Evolutionary conservation across 352 stramenopile species (phyloP), one percentile per base, ranked within the genome.

Genomic region (Pythium aphanidermatum): DNA sequence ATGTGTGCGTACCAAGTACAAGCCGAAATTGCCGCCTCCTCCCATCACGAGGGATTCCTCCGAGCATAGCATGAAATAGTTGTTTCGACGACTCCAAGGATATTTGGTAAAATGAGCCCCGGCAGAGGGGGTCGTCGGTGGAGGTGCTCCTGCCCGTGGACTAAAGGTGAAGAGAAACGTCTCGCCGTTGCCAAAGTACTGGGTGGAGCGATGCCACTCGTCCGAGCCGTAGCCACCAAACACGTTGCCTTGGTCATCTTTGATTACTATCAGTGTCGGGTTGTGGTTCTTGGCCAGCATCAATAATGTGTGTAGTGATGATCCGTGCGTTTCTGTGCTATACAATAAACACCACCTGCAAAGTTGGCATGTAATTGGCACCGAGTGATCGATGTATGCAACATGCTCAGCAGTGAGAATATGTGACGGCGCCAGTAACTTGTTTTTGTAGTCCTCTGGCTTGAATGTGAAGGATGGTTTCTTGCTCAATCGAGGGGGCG

Each of bases 1-100:
- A 74, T n/a, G n/a, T n/a, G n/a, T n/a, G n/a, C 74, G 51, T 64
- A 91, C 81, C 57, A 96, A 55, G 47, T 89, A 94, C 44, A 96
- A 70, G 1, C 83, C 87, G 50, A 96, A 96, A 49, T 73, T 88
- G 26, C 86, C 86, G 2, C 87, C 87, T 14, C 87, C 87, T 29
- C 87, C 87, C 77, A 96, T 92, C 17, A 92, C 81, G 29, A 96
- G 65, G 27, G 84, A 94, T 44, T 95, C 82, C 11, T 95, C 83
- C 14, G 82, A 95, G 59, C 82, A 93, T 19, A 96, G 66, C 74
- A 92, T 85, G 35, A 95, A 96, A 55, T 95, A 96, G 51, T 74
- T 88, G 65, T 96, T 96, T 40, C 83, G 79, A 16, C 86, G 77
- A 27, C 82, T 95, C 81, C 84, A 95, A 31, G 81, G 55, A 38